A percentile compares a stretch with the other conserved stretches of the same genome.
phyloP scores from a whole-genome alignment of 2,329 filamentous ascomycete species.

The Cytospora schulzeri region DNA sequence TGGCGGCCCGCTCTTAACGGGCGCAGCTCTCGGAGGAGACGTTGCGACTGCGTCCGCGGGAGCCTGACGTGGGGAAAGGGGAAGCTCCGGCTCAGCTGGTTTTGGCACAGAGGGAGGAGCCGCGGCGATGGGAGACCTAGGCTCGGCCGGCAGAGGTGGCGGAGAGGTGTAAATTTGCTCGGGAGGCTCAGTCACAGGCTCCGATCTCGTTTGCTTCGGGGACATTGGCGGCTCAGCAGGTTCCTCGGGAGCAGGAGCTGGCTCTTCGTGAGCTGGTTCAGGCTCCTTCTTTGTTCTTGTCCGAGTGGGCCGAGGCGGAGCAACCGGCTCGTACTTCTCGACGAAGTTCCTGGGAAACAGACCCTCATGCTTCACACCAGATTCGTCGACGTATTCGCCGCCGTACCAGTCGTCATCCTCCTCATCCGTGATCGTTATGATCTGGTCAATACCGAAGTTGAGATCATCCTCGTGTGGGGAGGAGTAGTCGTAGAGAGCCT shows the following conservation, averaged over 20 bases:
- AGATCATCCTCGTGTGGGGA: conserved; percentile 95
- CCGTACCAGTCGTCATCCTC: conserved; percentile 95
- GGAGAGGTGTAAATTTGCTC: conserved; percentile 39
- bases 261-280: conserved; percentile 31
- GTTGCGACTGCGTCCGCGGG: conserved; percentile 11
- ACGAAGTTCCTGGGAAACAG: conserved; percentile 98
- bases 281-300: conserved; percentile 68
- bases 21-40: conserved; percentile 40
- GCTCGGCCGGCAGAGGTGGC: conserved; percentile 35
- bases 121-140: conserved; percentile 33
- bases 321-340: conserved; percentile 89
- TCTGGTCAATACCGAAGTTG: conserved; percentile 78
- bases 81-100: conserved; percentile 38
- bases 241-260: conserved; percentile 30
- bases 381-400: conserved; percentile 80
- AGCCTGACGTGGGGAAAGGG: conserved; percentile 40
- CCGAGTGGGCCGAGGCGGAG: conserved; percentile 82
- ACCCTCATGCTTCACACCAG: conserved; percentile 75
- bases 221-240: conserved; percentile 31
- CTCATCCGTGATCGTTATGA: conserved; percentile 90
- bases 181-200: conserved; percentile 39
- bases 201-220: conserved; percentile 35
- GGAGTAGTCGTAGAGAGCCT: conserved; percentile 91
- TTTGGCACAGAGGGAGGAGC: conserved; percentile 42
- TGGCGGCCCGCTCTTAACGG: conserved; percentile 58